Base-by-base conservation (phyloP, 2,329 filamentous ascomycete species). In the Pseudonectria buxi region DNA sequence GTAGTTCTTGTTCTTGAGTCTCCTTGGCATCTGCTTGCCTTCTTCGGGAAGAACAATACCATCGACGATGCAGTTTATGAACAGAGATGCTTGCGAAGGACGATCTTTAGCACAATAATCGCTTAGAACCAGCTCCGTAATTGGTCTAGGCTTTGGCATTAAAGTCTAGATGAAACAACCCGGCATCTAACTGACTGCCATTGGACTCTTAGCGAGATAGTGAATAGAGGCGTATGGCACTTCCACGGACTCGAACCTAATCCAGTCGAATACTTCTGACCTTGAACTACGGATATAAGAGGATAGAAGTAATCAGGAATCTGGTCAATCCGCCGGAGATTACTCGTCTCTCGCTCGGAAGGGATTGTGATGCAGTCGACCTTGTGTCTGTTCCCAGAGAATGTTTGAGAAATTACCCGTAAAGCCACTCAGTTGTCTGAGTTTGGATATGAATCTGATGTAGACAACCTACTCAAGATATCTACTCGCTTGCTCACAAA, bases 81-180 rank as follows among this genome's bases (percentile, higher is more conserved):
- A 55, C 14, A 51, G 51, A 2, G 46, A 53, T 10, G 39, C 43
- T 41, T 35, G 32, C 54, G 52, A 10, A 55, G 41, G 33, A 49
- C 41, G 37, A 50, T 50, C 3, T 47, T 47, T 9, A 55, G 41
- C 22, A 55, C 47, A 9, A 41, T 47, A 4, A 54, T 41, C 3
- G 50, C 52, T 29, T 54, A 54, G 38, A 55, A 53, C 51, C 51
- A 54, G n/a, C 52, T 50, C 15, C 53, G 45, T 6, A 47, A 54
- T 32, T 54, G 50, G 39, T 54, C 49, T 3, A 54, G 45, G 7
- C 49, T 34, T 54, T 46, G 11, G 47, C 51, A 39, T 53, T 53
- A 28, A 55, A 53, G 34, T 54, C 51, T 11, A 45, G 51, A 4
- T 51, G 51, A 30, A 51, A 53, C 14, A 45, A 41, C 7, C 39